phyloP scores from a whole-genome alignment of 352 stramenopile species.

The Globisporangium cystogenes region DNA sequence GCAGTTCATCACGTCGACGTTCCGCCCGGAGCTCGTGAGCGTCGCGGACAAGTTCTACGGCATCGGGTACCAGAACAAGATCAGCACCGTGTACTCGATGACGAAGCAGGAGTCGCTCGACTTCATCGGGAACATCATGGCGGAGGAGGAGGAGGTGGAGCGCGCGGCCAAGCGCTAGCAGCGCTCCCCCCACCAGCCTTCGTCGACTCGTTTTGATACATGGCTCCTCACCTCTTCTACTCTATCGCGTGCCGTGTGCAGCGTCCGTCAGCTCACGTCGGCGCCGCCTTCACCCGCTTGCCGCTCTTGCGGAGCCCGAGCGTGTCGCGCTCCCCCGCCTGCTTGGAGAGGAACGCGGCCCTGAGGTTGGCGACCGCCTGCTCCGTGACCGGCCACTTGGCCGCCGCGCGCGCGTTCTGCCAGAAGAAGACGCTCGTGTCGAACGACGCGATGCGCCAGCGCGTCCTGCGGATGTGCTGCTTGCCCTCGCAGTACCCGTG shows the following conservation, averaged over 20 bases:
- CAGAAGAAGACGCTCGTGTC: slow-evolving; percentile 96
- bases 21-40: slow-evolving; percentile 98
- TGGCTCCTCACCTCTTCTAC: neutral
- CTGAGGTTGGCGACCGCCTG: slow-evolving; percentile 42
- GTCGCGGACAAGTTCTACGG: slow-evolving; percentile 97
- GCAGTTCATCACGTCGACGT: slow-evolving; percentile 98
- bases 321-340: slow-evolving; percentile 60
- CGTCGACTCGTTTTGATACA: neutral
- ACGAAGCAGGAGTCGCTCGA: slow-evolving; percentile 96
- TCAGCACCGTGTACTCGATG: slow-evolving; percentile 92
- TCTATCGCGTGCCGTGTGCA: neutral
- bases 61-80: slow-evolving; percentile 99
- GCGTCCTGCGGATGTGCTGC: slow-evolving; percentile 85
- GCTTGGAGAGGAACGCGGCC: slow-evolving; percentile 73
- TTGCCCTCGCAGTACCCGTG: slow-evolving; percentile 91
- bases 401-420: slow-evolving; percentile 85
- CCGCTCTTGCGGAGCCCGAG: slow-evolving; percentile 66
- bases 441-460: slow-evolving; percentile 91
- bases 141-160: slow-evolving; percentile 76
- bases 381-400: slow-evolving; percentile 66
- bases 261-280: slow-evolving; percentile 18
- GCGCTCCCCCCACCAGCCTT: too few species aligned
- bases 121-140: slow-evolving; percentile 94
- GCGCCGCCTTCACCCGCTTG: slow-evolving; percentile 50
- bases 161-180: slow-evolving; percentile 17